Base-by-base conservation (phyloP, 2,329 filamentous ascomycete species). In the Mollisia scopiformis region DNA sequence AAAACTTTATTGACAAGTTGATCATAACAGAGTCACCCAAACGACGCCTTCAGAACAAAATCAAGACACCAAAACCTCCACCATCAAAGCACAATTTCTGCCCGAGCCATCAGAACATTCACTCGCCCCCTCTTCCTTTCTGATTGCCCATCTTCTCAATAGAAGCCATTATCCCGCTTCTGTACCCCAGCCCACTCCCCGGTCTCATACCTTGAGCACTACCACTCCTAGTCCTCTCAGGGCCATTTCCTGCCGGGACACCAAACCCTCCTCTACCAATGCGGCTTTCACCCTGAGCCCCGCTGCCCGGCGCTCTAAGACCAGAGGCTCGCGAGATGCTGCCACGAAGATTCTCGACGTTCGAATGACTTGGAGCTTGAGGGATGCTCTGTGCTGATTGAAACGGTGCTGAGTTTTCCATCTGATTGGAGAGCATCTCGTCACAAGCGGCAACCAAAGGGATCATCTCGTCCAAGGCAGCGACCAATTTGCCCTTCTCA, bases 101-200 rank as follows among this genome's bases (percentile, higher is more conserved):
- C 21, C 49, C 25, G n/a, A 39, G 41, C 39, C 51, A 54, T 51
- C 11, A 50, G 21, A 28, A 10, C 14, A 46, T 37, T 52, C 30
- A 62, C 58, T 64, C 63, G 51, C 70, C 68, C 19, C 65, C 68
- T 55, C 71, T 56, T 28, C 72, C 70, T 58, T 69, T 72, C 67
- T 86, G 80, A 68, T 82, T 88, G 10, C 92, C 92, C 92, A 96
- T 96, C 76, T 88, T 87, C 80, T 96, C 92, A 74, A 96, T 95
- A 19, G 90, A 92, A 69, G 84, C 90, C 88, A 96, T 88, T 71
- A 95, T 89, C 59, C 89, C 87, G 71, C 89, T 91, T 69, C 91
- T 76, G 64, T 74, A 71, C 8, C 77, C 77, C 62, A 77, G 21
- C 21, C 72, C 73, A 62, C 70, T 74, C 2, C 66, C 68, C 1